Base-by-base conservation (phyloP, 179 eudicot species). In the Beta corolliflora region DNA sequence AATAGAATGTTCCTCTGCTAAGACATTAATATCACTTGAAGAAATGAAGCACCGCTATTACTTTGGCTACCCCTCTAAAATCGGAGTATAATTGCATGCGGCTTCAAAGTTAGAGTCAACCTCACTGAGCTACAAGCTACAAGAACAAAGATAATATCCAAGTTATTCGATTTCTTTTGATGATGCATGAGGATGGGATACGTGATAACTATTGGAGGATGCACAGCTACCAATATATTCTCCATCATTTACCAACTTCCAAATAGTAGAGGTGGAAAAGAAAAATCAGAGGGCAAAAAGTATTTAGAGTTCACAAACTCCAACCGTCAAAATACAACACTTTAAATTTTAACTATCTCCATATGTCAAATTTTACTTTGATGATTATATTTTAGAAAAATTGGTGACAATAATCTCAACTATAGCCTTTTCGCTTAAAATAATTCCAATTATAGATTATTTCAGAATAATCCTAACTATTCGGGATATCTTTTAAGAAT, bases 31-130 rank as follows among this genome's bases (percentile, higher is more conserved):
- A 11, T 9, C 29, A 13, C 36, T 65, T 13, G 44, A 2, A 41
- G 50, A 15, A 29, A 25, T 25, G 5, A 12, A 71, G 19, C 5
- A 21, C 1, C 29, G n/a, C 73, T 44, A 1, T 44, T 18, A 19
- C 73, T 45, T 44, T 29, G 5, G 14, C 45, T 11, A 48, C 25
- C 44, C 21, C 0, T 1, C 29, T 36, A 36, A 36, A 0, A 36
- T 2, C 41, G 41, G 41, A 36, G 41, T 36, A 64, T 80, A 80
- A 52, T 52, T 77, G 54, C 64, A 71, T 71, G 31, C 10, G 6
- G 67, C 59, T 36, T 63, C 63, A 73, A 77, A 71, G 77, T 77
- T 82, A 82, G 71, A 70, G 77, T 77, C 81, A 48, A 74, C 66
- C 31, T 72, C 73, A 75, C 29, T 65, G n/a, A 73, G n/a, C 66